phyloP scores from a whole-genome alignment of 2,329 filamentous ascomycete species.

The Endothia cerciana region DNA sequence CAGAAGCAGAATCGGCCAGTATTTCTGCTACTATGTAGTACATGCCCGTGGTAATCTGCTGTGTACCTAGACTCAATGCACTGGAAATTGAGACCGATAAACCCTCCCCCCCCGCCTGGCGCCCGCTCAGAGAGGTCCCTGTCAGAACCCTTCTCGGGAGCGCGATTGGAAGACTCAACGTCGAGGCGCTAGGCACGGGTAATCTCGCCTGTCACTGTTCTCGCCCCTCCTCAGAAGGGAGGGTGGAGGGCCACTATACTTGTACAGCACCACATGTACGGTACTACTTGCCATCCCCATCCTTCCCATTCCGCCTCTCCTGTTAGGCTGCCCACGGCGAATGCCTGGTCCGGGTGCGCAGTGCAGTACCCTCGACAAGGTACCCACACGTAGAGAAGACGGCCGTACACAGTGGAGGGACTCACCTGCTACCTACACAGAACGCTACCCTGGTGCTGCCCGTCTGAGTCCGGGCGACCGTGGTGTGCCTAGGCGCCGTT shows the following conservation, averaged over 20 bases:
- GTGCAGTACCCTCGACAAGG: too few species aligned
- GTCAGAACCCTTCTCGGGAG: neutral
- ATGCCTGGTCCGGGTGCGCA: too few species aligned
- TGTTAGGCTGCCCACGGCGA: too few species aligned
- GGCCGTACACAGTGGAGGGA: neutral
- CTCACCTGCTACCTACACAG: neutral
- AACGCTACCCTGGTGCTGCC: neutral
- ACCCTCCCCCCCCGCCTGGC: neutral
- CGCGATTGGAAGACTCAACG: conserved; percentile 22
- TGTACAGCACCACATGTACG: too few species aligned
- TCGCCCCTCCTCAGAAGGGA: neutral
- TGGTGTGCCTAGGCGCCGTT: conserved; percentile 2
- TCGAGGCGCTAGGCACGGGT: conserved; percentile 18
- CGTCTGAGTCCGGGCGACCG: neutral
- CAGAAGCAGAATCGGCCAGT: neutral
- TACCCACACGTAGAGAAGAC: too few species aligned
- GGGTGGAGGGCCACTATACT: neutral
- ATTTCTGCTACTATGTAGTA: neutral
- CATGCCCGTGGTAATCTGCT: too few species aligned
- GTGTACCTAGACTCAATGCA: neutral
- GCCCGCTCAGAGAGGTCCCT: neutral
- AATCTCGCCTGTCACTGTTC: conserved; percentile 26
- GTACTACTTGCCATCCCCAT: too few species aligned
- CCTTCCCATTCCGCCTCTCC: too few species aligned
- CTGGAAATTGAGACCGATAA: neutral